Percentiles rank a stretch among this genome's conserved stretches.
Evolutionary conservation across 768 basidiomycete genomes (phyloP).

Genomic region (Xerocomus spinulosus): DNA sequence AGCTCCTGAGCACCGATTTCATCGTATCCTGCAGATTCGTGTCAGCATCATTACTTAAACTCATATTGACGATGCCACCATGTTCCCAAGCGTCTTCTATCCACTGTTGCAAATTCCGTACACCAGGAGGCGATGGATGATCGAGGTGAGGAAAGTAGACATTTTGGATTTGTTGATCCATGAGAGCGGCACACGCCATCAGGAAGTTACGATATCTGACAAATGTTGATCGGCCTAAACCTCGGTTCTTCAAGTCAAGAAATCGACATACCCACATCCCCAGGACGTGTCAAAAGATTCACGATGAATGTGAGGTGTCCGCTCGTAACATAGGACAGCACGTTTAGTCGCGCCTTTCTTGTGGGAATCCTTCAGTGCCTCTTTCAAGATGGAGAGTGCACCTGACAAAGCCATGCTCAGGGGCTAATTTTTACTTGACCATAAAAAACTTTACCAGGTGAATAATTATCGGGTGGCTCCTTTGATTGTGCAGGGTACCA

Average conservation of each 20-base stretch:
- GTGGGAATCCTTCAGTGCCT: constrained; percentile 49
- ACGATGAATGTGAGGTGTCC: constrained; percentile 52
- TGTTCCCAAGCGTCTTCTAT: constrained; percentile 78
- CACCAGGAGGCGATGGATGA: constrained; percentile 54
- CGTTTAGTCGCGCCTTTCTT: constrained; percentile 44
- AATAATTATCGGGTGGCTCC: constrained; percentile 52
- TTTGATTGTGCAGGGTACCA: constrained; percentile 52
- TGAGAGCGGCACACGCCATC: constrained; percentile 70
- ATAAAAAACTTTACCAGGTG: constrained; percentile 54
- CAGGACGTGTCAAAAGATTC: constrained; percentile 62
- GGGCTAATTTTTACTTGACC: constrained; percentile 3
- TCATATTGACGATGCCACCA: constrained; percentile 36
- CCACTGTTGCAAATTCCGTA: constrained; percentile 71
- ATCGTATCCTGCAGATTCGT: constrained; percentile 56
- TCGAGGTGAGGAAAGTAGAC: constrained; percentile 60
- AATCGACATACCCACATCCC: constrained; percentile 63
- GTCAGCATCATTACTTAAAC: neutral
- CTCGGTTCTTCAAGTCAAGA: constrained; percentile 1
- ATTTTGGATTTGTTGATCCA: constrained; percentile 60
- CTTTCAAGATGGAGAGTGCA: constrained; percentile 59
- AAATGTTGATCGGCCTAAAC: neutral
- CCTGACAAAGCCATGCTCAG: constrained; percentile 37
- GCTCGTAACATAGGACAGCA: constrained; percentile 62
- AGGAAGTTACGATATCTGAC: constrained; percentile 79
- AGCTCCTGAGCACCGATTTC: constrained; percentile 60